Conservation (phyloP, 1,284 basidiomycete species). For the Puccinia triticina region DNA sequence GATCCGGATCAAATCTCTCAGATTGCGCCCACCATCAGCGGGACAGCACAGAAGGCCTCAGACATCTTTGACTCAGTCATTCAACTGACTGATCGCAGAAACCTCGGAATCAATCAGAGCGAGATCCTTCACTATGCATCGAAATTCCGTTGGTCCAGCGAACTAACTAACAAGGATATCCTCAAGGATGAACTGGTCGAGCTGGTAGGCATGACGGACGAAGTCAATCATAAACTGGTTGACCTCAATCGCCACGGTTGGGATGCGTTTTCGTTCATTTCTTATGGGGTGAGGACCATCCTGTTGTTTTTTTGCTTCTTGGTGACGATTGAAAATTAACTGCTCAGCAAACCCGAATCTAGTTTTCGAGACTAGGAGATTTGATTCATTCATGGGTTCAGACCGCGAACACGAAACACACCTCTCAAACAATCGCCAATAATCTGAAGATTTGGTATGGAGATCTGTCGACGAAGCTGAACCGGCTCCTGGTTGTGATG, state of each 20-base stretch:
- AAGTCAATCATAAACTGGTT: conserved; percentile 55
- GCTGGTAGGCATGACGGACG: conserved; percentile 53
- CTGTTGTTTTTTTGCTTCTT: not conserved
- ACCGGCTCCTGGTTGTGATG: not conserved
- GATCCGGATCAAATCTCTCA: too few relatives aligned
- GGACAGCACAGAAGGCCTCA: conserved; percentile 53
- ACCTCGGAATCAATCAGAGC: conserved; percentile 53
- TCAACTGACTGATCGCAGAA: conserved; percentile 49
- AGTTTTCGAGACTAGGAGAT: not conserved
- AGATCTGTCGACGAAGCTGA: not conserved
- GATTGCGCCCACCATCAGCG: not conserved
- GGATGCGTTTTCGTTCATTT: conserved; percentile 51
- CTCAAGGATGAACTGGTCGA: conserved; percentile 52
- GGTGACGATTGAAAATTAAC: too few relatives aligned
- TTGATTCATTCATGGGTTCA: not conserved
- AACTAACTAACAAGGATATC: conserved; percentile 53
- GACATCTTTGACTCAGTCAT: conserved; percentile 55
- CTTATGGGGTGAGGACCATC: conserved; percentile 32
- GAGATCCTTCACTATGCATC: conserved; percentile 55
- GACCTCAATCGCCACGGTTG: conserved; percentile 49
- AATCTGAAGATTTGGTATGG: not conserved
- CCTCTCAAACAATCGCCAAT: not conserved
- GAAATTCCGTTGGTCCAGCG: conserved; percentile 53
- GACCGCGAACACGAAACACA: not conserved
- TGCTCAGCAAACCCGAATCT: too few relatives aligned